Base-by-base conservation (phyloP, 306 rosid species). In the Mucuna pruriens region DNA sequence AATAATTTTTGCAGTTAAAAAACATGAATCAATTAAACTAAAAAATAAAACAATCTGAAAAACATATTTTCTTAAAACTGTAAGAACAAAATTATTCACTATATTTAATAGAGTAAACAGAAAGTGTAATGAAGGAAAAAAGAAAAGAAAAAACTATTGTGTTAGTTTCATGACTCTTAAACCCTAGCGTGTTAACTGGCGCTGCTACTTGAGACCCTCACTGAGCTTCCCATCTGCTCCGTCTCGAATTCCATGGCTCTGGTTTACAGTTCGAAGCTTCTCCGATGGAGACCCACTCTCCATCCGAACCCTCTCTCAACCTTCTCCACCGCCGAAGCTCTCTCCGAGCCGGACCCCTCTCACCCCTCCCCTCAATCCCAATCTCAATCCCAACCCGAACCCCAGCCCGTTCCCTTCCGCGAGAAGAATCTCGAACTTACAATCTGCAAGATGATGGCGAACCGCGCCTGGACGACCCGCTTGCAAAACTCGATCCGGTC, bases 391-490 rank as follows among this genome's bases (percentile, higher is more conserved):
- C 31, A 16, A 1, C 60, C 75, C 10, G 20, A 42, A 8, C 44
- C 69, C 3, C 44, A 10, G 6, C 6, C 69, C 64, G 13, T 36
- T 5, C 38, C 17, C 5, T 11, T 5, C 4, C 52, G 7, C 13
- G 9, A 19, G 9, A 92, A 93, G 31, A 91, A 90, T 62, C 44
- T 84, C 10, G 95, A 91, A 76, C 83, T 83, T 31, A 17, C 84
- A 3, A 91, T 95, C 29, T 84, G 91, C 74, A 74, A 87, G 75
- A 93, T 93, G 97, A 89, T 95, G 94, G 80, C 89, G 3, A 95
- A 84, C 90, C 95, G 97, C 40, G 95, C 84, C n/a, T 95, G 97
- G 98, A 93, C 98, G 23, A 93, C 99, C 23, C 96, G 97, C 40
- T 85, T 95, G 25, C 97, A 91, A 71, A 88, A 95, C 78, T 90